phyloP scores from a whole-genome alignment of 2,329 filamentous ascomycete genomes.

The Phoma herbarum region DNA sequence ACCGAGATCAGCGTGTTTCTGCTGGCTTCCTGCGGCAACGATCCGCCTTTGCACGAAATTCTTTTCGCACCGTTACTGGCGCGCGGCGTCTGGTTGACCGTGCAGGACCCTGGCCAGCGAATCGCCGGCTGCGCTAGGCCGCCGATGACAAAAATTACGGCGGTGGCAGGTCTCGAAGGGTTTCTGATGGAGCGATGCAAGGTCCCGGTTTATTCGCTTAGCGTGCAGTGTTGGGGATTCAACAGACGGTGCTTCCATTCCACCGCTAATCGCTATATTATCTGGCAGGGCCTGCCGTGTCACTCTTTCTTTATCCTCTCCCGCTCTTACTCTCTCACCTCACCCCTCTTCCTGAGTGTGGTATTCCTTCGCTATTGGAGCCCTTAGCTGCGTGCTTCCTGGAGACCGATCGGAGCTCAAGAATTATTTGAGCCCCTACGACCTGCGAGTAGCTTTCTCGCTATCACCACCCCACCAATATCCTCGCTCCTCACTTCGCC shows the following conservation, averaged over 20 bases:
- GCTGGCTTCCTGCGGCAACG: constrained; percentile 21
- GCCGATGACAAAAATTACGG: constrained; percentile 31
- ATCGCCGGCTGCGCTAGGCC: constrained; percentile 33
- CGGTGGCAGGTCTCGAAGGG: constrained; percentile 34
- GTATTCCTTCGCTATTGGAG: constrained; percentile 28
- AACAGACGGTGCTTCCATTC: constrained; percentile 38
- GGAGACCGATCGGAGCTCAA: constrained; percentile 22
- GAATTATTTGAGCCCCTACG: constrained; percentile 14
- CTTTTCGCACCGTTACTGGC: constrained; percentile 36
- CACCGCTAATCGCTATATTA: constrained; percentile 42
- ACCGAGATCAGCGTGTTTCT: constrained; percentile 36
- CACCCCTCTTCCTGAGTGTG: constrained; percentile 32
- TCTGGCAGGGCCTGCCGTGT: constrained; percentile 23
- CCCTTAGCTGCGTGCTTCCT: constrained; percentile 27
- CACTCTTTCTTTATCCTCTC: constrained; percentile 26
- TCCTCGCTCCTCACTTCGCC: constrained; percentile 14
- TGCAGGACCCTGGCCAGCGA: constrained; percentile 32
- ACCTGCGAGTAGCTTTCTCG: constrained; percentile 29
- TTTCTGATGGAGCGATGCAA: constrained; percentile 36
- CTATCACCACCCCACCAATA: constrained; percentile 29
- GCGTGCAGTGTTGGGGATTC: constrained; percentile 37
- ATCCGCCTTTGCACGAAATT: constrained; percentile 36
- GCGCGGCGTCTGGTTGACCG: constrained; percentile 25
- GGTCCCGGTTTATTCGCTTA: constrained; percentile 47
- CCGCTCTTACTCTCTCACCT: constrained; percentile 22